Evolutionary conservation across 2,329 filamentous ascomycete species (phyloP).

Genomic region (Diplodia intermedia): DNA sequence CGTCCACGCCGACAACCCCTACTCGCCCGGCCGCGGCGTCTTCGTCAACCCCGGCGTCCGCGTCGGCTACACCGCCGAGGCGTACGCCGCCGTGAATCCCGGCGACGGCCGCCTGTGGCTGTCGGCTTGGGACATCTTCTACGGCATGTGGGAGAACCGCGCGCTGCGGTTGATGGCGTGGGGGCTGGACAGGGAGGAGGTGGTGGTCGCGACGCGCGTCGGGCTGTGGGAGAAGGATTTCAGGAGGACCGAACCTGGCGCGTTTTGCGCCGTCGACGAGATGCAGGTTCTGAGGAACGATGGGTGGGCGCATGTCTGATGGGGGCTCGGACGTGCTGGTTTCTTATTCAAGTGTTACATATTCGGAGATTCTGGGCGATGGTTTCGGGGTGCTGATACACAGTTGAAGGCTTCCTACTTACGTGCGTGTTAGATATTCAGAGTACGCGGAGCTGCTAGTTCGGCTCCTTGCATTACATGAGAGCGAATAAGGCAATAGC

Average conservation of each 20-base stretch:
- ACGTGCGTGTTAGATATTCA: background rate
- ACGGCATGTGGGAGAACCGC: conserved; percentile 39
- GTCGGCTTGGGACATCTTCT: conserved; percentile 28
- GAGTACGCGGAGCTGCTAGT: background rate
- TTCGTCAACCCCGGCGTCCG: conserved; percentile 73
- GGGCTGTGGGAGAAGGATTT: conserved; percentile 30
- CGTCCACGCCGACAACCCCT: conserved; percentile 73
- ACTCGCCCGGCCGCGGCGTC: conserved; percentile 61
- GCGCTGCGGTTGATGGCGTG: conserved; percentile 6
- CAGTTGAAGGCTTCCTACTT: background rate
- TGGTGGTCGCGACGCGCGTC: conserved; percentile 30
- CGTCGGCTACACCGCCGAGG: conserved; percentile 65
- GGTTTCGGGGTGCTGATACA: background rate
- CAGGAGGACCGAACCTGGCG: conserved; percentile 39
- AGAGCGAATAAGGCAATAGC: background rate
- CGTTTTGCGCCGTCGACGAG: conserved; percentile 48
- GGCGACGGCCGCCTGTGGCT: conserved; percentile 33
- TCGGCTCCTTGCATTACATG: background rate
- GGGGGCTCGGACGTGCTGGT: background rate
- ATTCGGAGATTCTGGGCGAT: background rate
- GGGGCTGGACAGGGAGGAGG: conserved; percentile 26
- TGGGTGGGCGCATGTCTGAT: conserved; percentile 48
- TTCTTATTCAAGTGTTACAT: background rate
- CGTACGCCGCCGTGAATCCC: conserved; percentile 39
- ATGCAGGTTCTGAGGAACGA: conserved; percentile 48